These are phyloP conservation scores for Apiotrichum gamsii DNA, from an alignment of 1,284 basidiomycete species.

Conservation along the genomic window DNA sequence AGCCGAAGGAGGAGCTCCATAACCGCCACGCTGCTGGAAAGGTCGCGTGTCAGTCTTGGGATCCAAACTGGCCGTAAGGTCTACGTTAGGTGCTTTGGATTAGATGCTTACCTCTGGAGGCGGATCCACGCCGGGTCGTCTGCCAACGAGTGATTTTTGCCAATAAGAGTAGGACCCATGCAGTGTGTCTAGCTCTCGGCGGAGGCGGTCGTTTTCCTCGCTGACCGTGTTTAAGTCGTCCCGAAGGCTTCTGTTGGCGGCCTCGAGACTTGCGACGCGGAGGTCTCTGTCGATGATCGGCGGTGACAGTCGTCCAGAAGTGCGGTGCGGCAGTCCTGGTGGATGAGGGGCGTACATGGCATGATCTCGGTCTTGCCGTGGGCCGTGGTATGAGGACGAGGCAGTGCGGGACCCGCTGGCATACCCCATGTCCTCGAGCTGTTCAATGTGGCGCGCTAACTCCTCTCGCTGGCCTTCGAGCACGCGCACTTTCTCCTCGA, in stretches of 20 bases:
- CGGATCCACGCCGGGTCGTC: too few relatives aligned
- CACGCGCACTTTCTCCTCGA: conserved; percentile 34
- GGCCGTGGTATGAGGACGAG: background rate
- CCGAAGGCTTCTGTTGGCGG: conserved; percentile 28
- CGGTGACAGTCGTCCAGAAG: background rate
- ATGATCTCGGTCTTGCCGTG: background rate
- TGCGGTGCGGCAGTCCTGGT: background rate
- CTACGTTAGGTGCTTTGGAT: too few relatives aligned
- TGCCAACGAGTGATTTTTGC: too few relatives aligned
- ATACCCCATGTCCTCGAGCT: too few relatives aligned
- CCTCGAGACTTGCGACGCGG: conserved; percentile 28
- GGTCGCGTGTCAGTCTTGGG: too few relatives aligned
- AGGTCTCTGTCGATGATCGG: conserved; percentile 9
- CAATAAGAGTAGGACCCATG: too few relatives aligned
- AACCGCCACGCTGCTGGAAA: too few relatives aligned
- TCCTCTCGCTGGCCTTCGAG: conserved; percentile 37
- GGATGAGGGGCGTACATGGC: background rate
- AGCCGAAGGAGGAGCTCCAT: too few relatives aligned
- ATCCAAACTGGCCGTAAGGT: too few relatives aligned
- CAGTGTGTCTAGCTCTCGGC: background rate
- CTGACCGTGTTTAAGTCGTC: conserved; percentile 19
- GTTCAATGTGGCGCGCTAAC: too few relatives aligned
- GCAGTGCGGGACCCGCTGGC: too few relatives aligned
- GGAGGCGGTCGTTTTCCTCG: conserved; percentile 29
- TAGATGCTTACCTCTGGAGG: too few relatives aligned